Evolutionary conservation across 2,329 filamentous ascomycete species (phyloP).

Genomic region (Annulohypoxylon truncatum): DNA sequence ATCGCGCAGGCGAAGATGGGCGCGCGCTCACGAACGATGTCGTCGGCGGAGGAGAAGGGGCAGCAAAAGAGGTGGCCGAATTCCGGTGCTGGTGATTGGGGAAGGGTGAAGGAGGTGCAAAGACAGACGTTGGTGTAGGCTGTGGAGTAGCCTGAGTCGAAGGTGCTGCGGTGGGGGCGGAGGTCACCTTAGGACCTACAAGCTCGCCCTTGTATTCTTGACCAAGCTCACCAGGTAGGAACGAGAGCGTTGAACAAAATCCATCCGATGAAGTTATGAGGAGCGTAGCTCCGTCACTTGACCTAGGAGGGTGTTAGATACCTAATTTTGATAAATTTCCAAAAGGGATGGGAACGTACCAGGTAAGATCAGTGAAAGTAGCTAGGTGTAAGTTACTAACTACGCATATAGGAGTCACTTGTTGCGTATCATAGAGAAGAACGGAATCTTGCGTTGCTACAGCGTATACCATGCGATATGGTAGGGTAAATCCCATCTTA

Average conservation of each 20-base stretch:
- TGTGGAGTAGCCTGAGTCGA: constrained; percentile 75
- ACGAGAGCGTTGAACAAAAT: constrained; percentile 93
- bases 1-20: constrained; percentile 82
- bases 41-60: constrained; percentile 68
- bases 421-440: constrained; percentile 95
- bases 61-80: constrained; percentile 67
- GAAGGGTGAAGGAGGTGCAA: constrained; percentile 71
- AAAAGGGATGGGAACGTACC: constrained; percentile 67
- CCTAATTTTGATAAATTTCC: neutral
- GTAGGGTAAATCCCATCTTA: constrained; percentile 81
- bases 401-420: constrained; percentile 90
- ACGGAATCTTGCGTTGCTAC: constrained; percentile 97
- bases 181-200: constrained; percentile 60
- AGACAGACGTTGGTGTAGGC: constrained; percentile 75
- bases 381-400: constrained; percentile 98
- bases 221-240: constrained; percentile 84
- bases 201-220: constrained; percentile 80
- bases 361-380: constrained; percentile 95
- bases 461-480: constrained; percentile 95
- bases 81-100: constrained; percentile 67
- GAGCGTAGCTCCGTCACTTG: constrained; percentile 79
- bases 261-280: constrained; percentile 98
- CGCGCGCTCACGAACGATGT: constrained; percentile 71
- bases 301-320: constrained; percentile 63
- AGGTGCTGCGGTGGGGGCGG: constrained; percentile 53